These are phyloP conservation scores for Ophiocordyceps camponoti-saundersi DNA, from an alignment of 2,329 filamentous ascomycete species.

Conservation along the genomic window DNA sequence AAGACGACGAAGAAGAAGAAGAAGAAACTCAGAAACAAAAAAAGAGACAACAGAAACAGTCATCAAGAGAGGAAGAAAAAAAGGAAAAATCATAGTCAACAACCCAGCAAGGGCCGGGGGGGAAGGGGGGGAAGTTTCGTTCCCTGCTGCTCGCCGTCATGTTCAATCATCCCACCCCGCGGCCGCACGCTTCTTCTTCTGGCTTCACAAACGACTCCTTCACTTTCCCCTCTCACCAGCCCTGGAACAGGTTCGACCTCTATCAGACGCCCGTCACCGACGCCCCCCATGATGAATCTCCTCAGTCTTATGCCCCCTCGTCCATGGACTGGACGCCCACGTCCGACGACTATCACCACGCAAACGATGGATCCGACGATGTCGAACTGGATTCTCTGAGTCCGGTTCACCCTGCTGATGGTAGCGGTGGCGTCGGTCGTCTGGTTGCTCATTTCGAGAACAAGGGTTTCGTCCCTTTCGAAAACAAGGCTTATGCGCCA, in stretches of 20 bases:
- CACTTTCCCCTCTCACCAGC: constrained; percentile 14
- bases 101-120: not conserved
- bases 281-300: not conserved
- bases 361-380: constrained; percentile 6
- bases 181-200: constrained; percentile 11
- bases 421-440: constrained; percentile 13
- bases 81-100: too few species aligned
- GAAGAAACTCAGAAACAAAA: too few species aligned
- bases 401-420: constrained; percentile 7
- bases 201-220: constrained; percentile 11
- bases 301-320: constrained; percentile 4
- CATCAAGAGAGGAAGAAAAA: too few species aligned
- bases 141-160: constrained; percentile 9
- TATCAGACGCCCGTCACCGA: constrained; percentile 3
- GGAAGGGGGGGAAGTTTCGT: not conserved
- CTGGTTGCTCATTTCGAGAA: constrained; percentile 24
- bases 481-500: constrained; percentile 18
- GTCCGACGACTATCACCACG: constrained; percentile 12
- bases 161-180: constrained; percentile 18
- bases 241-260: constrained; percentile 15
- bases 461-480: constrained; percentile 15
- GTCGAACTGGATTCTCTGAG: constrained; percentile 12
- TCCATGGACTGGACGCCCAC: constrained; percentile 22
- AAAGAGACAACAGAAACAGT: too few species aligned
- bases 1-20: too few species aligned